Base-by-base conservation (phyloP, 2,329 filamentous ascomycete genomes). In the Venturia oleaginea region DNA sequence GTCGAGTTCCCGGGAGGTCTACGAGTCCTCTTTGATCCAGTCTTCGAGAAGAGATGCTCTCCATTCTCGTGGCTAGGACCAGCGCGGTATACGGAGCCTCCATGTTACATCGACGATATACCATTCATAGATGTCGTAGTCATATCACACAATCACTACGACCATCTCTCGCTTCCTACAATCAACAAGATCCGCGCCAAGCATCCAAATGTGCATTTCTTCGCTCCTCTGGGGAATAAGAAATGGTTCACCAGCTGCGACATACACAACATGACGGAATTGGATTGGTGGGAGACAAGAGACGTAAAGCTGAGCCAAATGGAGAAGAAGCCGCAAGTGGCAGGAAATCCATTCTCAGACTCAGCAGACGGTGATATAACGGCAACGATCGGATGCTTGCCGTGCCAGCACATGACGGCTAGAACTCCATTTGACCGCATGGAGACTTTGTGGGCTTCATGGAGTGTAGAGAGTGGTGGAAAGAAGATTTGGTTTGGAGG, bases 201-300 rank as follows among this genome's bases (percentile, higher is more conserved):
- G 62, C 86, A 94, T 71, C 91, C 91, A 0, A 82, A 89, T 17
- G 91, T 85, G 48, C 91, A 95, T 68, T 97, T 94, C 77, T 94
- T 96, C 68, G 92, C 92, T 27, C 91, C 91, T 0, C 76, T 96
- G 4, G 91, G 91, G 2, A 85, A 96, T 65, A 90, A 89, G 75
- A 79, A 83, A 59, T 97, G 92, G 92, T 96, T 97, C 74, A 79
- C 80, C 59, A 77, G 80, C 3, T 81, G 80, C 32, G 91, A 90
- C 0, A 84, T 96, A 63, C 68, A 83, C 1, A 90, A 91, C 66
- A 87, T 93, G 54, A 95, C 91, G 0, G 92, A 97, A 77, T 75
- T 97, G 71, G 93, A 97, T 76, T 97, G 93, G 93, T 97, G 93
- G 93, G 87, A 96, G 69, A 87, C 90, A 67, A 83, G 86, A 6